Base-by-base conservation (phyloP, 352 stramenopile genomes). In the Phytophthora sp. region DNA sequence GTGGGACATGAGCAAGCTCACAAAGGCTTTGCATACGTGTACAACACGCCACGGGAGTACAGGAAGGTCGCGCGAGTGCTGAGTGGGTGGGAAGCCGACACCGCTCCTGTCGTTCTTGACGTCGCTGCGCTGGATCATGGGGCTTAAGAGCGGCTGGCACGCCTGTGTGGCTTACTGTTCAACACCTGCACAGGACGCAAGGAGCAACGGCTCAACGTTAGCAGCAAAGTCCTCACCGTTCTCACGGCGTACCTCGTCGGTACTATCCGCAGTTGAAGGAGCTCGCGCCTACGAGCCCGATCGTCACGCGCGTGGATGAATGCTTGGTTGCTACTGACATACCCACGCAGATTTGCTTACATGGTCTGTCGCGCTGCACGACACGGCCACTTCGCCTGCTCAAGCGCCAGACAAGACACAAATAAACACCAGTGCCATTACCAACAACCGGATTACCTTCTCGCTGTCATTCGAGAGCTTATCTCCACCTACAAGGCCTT, bases 201-300 rank as follows among this genome's bases (percentile, higher is more conserved):
- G 9, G 39, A 27, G 5, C n/a, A 27, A 46, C n/a, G 39, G 18
- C 18, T 15, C 39, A 46, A 46, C 20, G 39, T 26, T 2, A 46
- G n/a, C 12, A 15, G 2, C 39, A 46, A 46, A 8, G 39, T 7
- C 9, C n/a, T 23, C 5, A 27, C 2, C n/a, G 39, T 20, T 7
- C 35, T 41, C 7, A 41, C 35, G 4, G 39, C 39, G 23, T 46
- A 46, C 20, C 20, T 46, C 5, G 4, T 46, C n/a, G 18, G 9
- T 27, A 41, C 9, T 20, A 7, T 21, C 45, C 45, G 8, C 46
- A 57, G 33, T 26, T 52, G 16, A 65, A 65, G 36, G 57, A 45
- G 16, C 33, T 65, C 1, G 36, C 47, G 23, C 44, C 35, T 13
- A 15, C 4, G 3, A n/a, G 26, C 4, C 18, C 57, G 0, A 36